Percentiles rank a stretch among this genome's conserved stretches.
Evolutionary conservation across 257 asterid species (phyloP).

Genomic region (Marsdenia floribunda): DNA sequence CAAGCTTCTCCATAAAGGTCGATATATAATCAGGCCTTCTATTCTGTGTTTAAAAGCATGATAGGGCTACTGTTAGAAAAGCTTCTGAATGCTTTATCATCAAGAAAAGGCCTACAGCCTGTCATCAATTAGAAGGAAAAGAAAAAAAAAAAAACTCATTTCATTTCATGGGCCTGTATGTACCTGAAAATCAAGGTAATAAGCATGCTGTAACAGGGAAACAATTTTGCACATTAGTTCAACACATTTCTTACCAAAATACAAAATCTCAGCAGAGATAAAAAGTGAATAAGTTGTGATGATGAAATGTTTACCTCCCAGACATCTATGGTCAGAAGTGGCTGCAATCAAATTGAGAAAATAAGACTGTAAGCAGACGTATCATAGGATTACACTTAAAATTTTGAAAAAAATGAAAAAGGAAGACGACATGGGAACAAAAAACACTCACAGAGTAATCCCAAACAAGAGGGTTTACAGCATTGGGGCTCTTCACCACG

Average conservation of each 20-base stretch:
- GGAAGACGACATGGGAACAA: not conserved
- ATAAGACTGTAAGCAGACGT: slow-evolving; percentile 7
- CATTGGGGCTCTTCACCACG: slow-evolving; percentile 91
- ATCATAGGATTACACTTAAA: too few relatives aligned
- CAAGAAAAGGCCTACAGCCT: not conserved
- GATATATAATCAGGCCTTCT: slow-evolving; percentile 79
- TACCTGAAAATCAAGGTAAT: slow-evolving; percentile 92
- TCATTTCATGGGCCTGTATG: slow-evolving; percentile 17
- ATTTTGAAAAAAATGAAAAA: not conserved
- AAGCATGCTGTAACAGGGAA: slow-evolving; percentile 62
- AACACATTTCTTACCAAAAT: not conserved
- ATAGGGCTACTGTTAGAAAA: not conserved
- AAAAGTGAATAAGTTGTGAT: not conserved
- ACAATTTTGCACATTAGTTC: slow-evolving; percentile 5
- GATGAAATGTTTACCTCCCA: slow-evolving; percentile 70
- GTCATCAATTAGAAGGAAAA: not conserved
- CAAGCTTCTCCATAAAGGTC: slow-evolving; percentile 78
- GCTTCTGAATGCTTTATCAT: not conserved
- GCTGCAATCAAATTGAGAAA: slow-evolving; percentile 50
- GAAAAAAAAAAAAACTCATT: slow-evolving; percentile 4
- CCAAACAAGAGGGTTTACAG: slow-evolving; percentile 92
- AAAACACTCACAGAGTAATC: slow-evolving; percentile 68
- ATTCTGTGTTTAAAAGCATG: slow-evolving; percentile 39
- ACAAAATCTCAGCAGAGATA: not conserved
- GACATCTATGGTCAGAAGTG: slow-evolving; percentile 85